Conservation (phyloP, 1,139 yeast genomes). For the Pneumocystis carinii region DNA sequence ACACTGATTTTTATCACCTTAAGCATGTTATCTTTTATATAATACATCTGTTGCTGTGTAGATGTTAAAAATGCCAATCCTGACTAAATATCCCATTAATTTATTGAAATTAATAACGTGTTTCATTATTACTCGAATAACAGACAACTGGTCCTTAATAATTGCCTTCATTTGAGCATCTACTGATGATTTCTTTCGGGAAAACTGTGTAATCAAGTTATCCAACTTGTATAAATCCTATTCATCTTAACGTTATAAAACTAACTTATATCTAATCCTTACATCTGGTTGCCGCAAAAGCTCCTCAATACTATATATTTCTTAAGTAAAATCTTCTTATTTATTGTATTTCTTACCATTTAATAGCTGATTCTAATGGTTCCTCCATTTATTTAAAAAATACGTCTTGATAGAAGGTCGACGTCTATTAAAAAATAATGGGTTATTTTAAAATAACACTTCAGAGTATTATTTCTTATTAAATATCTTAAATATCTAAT, state of each 20-base stretch:
- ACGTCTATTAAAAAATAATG: not conserved
- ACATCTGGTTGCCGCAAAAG: slow-evolving; percentile 21
- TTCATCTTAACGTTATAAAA: slow-evolving; percentile 3
- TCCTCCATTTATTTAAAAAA: not conserved
- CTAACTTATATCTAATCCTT: slow-evolving; percentile 2
- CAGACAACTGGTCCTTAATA: slow-evolving; percentile 45
- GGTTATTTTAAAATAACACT: not conserved
- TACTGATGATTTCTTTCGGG: slow-evolving; percentile 55
- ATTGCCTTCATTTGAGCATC: slow-evolving; percentile 56
- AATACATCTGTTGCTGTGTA: slow-evolving; percentile 21
- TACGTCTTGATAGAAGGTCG: not conserved
- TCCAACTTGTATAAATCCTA: slow-evolving; percentile 42
- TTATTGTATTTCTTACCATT: not conserved
- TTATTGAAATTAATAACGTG: slow-evolving; percentile 5
- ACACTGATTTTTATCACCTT: slow-evolving; percentile 7
- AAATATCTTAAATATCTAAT: not conserved
- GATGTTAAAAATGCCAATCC: slow-evolving; percentile 23
- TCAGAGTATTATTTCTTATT: not conserved
- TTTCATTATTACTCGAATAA: slow-evolving; percentile 25
- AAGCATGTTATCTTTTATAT: slow-evolving; percentile 21
- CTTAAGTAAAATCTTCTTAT: not conserved
- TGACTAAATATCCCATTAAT: slow-evolving; percentile 7
- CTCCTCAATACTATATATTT: slow-evolving; percentile 16
- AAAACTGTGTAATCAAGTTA: slow-evolving; percentile 42
- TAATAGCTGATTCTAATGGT: not conserved